Evolutionary conservation across 768 basidiomycete genomes (phyloP).

Genomic region (Lactifluus volemus): DNA sequence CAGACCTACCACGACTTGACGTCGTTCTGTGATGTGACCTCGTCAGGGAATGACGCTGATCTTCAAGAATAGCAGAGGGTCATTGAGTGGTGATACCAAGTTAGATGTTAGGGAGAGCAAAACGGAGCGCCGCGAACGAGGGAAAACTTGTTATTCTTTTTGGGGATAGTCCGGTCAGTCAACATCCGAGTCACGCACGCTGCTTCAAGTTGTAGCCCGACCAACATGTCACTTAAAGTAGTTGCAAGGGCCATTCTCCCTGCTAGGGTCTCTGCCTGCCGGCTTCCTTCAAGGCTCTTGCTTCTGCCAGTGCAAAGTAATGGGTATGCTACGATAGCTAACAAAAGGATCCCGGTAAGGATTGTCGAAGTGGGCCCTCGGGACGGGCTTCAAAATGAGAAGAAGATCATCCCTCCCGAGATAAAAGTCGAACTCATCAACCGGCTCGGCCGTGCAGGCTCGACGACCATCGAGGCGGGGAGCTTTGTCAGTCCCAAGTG

Average conservation of each 20-base stretch:
- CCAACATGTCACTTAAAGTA: neutral
- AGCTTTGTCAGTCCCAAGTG: slow-evolving; percentile 91
- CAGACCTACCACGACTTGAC: slow-evolving; percentile 70
- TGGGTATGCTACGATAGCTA: slow-evolving; percentile 8
- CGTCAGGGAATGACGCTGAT: too few relatives aligned
- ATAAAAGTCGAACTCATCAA: slow-evolving; percentile 77
- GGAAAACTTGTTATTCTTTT: too few relatives aligned
- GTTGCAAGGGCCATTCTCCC: neutral
- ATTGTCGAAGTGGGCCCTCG: slow-evolving; percentile 89
- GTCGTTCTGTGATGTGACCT: slow-evolving; percentile 55
- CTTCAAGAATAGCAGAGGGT: too few relatives aligned
- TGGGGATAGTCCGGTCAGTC: too few relatives aligned
- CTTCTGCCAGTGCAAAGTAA: neutral
- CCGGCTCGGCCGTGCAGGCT: slow-evolving; percentile 58
- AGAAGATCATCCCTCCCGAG: slow-evolving; percentile 56
- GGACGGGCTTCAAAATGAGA: slow-evolving; percentile 90
- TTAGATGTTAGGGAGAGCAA: too few relatives aligned
- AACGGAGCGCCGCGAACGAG: too few relatives aligned
- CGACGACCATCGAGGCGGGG: slow-evolving; percentile 68
- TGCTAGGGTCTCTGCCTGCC: neutral
- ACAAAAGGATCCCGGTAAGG: slow-evolving; percentile 24
- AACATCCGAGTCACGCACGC: too few relatives aligned
- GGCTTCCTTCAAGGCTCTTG: neutral
- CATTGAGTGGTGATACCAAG: too few relatives aligned
- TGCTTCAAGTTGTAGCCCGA: neutral